Evolutionary conservation across 768 basidiomycete genomes (phyloP).

Genomic region (Auriculariales sp.): DNA sequence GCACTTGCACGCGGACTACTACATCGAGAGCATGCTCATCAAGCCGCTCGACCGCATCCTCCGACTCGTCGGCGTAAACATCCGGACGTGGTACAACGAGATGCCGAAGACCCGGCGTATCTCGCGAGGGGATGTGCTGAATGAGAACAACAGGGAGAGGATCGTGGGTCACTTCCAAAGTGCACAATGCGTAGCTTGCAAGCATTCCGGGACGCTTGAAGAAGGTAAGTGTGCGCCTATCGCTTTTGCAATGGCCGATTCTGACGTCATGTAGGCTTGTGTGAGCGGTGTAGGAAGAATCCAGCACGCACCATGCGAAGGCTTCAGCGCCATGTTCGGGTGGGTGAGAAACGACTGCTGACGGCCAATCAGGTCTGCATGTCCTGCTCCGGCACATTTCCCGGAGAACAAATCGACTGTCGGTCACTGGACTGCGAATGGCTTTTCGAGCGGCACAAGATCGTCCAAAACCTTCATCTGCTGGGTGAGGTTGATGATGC

Average conservation of each 20-base stretch:
- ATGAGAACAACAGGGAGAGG: conserved; percentile 19
- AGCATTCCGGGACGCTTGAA: conserved; percentile 24
- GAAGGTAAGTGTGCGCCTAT: conserved; percentile 26
- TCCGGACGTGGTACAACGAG: conserved; percentile 71
- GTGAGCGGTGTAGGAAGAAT: conserved; percentile 38
- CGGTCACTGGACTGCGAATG: conserved; percentile 79
- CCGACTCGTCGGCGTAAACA: conserved; percentile 80
- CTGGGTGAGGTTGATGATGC: too few species aligned
- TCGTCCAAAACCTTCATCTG: conserved; percentile 19
- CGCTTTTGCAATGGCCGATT: background rate
- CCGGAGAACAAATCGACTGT: conserved; percentile 51
- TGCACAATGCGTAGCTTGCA: conserved; percentile 58
- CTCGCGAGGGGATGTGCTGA: conserved; percentile 17
- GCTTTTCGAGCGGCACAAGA: conserved; percentile 56
- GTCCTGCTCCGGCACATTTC: conserved; percentile 46
- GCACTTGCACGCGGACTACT: conserved; percentile 77
- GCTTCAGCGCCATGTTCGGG: conserved; percentile 38
- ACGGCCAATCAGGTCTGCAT: conserved; percentile 57
- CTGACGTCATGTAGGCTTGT: conserved; percentile 24
- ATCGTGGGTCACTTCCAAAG: conserved; percentile 68
- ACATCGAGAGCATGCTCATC: conserved; percentile 75
- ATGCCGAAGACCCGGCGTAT: conserved; percentile 55
- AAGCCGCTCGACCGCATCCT: conserved; percentile 85
- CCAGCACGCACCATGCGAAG: conserved; percentile 40
- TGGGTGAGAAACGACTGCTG: conserved; percentile 37